Evolutionary conservation across 208 protist genomes (phyloP).

Genomic region (Balamuthia mandrillaris): DNA sequence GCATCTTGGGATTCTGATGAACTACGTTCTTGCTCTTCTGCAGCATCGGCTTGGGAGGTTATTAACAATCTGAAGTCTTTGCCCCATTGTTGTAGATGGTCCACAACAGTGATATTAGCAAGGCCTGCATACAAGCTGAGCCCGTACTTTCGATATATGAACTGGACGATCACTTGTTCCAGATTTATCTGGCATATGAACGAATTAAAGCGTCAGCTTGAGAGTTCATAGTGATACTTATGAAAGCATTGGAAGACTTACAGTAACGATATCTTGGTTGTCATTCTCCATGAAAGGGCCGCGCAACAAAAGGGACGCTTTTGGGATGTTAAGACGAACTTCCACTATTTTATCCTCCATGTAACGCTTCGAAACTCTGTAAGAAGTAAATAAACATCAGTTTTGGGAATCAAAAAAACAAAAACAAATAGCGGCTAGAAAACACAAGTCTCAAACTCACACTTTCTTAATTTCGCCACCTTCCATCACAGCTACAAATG

Average conservation of each 20-base stretch:
- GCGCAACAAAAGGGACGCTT: slow-evolving; percentile 12
- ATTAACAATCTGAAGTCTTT: too few relatives aligned
- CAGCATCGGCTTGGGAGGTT: too few relatives aligned
- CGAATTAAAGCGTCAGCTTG: too few relatives aligned
- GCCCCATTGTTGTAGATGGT: too few relatives aligned
- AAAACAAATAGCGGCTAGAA: not conserved
- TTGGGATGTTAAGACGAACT: slow-evolving; percentile 1
- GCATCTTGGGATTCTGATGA: too few relatives aligned
- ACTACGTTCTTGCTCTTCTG: too few relatives aligned
- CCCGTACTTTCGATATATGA: slow-evolving; percentile 34
- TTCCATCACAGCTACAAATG: too few relatives aligned
- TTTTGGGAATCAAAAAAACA: not conserved
- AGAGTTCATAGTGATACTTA: too few relatives aligned
- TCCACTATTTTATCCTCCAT: slow-evolving; percentile 28
- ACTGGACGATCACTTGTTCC: not conserved
- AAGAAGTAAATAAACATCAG: not conserved
- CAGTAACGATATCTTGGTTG: slow-evolving; percentile 20
- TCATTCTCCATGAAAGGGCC: not conserved
- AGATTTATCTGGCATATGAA: slow-evolving; percentile 28
- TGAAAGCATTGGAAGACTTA: not conserved
- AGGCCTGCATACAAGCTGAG: slow-evolving; percentile 19
- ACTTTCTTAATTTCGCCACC: too few relatives aligned
- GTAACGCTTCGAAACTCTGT: not conserved
- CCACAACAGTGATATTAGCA: not conserved
- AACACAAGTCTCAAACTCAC: not conserved